Base-by-base conservation (phyloP, 768 basidiomycete genomes). In the Phallus indusiatus region DNA sequence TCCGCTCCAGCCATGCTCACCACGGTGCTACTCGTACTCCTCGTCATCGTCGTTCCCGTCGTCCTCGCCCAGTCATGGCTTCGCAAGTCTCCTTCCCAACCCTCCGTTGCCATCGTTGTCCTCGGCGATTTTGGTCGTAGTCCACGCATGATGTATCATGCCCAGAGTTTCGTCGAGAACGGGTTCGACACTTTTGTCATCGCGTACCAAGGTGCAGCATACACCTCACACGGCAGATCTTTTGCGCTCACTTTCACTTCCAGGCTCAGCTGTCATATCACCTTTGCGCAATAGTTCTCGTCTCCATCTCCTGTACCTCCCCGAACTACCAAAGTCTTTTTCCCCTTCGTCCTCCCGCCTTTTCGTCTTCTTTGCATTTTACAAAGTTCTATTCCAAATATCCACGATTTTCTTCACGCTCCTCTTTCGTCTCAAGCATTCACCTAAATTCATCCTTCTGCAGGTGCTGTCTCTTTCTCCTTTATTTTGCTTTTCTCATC, bases 111-210 rank as follows among this genome's bases (percentile, higher is more conserved):
- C 4, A 83, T 98, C 56, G 73, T 98, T 52, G 96, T 99, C 14
- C 78, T 99, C 10, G 96, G 96, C 10, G 96, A 99, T 74, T 84
- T 99, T 52, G 96, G 95, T 1, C 81, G 96, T 59, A 93, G 90
- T 68, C 96, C 96, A 11, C 79, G 96, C 56, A 98, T 97, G 91
- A 95, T 97, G 91, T 97, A 97, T 70, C 96, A 99, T 66, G 88
- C 95, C 0, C 84, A 95, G 69, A 94, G 90, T 67, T 90, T 99
- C 68, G 87, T 90, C 42, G 81, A 85, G 59, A 79, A 84, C 55
- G 82, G 78, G 5, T 96, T 90, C 70, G 73, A 80, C 60, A 92
- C 91, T 1, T 81, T 83, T 64, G 67, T 99, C 17, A 81, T 98
- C 57, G 95, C 92, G 16, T 96, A 96, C 69, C 74, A 76, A 72